phyloP scores from a whole-genome alignment of 73 alveolate genomes.

The Blepharisma stoltei region DNA sequence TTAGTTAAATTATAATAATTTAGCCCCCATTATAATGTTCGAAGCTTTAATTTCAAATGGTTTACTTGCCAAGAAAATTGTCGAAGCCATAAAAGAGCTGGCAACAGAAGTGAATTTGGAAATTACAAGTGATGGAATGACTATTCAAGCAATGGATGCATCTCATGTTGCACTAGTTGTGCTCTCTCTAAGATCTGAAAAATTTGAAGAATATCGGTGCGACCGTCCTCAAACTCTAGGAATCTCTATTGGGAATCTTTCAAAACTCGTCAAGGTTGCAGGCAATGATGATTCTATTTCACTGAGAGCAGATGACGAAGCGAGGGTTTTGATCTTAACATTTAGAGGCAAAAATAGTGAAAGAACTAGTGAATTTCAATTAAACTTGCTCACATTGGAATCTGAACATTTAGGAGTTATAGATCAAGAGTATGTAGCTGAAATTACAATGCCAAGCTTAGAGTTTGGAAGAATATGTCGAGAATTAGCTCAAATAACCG shows the following conservation, averaged over 20 bases:
- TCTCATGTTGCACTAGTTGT: constrained; percentile 98
- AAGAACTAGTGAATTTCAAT: constrained; percentile 88
- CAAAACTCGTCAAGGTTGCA: constrained; percentile 91
- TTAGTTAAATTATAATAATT: no score
- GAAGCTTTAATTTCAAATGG: constrained; percentile 92
- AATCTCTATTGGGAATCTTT: constrained; percentile 81
- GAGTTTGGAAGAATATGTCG: constrained; percentile 92
- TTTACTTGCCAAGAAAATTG: constrained; percentile 78
- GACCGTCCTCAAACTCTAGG: constrained; percentile 88
- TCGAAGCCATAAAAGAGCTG: constrained; percentile 92
- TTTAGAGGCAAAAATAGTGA: constrained; percentile 86
- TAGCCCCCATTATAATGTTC: no score
- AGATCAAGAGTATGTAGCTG: constrained; percentile 90
- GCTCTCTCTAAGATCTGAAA: constrained; percentile 83
- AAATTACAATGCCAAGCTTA: constrained; percentile 74
- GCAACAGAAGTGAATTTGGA: constrained; percentile 94
- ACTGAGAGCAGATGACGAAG: constrained; percentile 92
- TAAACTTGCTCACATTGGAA: constrained; percentile 89
- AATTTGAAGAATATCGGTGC: constrained; percentile 92
- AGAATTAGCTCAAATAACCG: constrained; percentile 83
- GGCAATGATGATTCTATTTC: constrained; percentile 93
- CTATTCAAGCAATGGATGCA: constrained; percentile 98
- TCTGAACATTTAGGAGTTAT: constrained; percentile 96
- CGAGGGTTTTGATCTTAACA: constrained; percentile 73
- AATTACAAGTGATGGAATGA: constrained; percentile 90